Evolutionary conservation across 176 grass and related monocot genomes (phyloP), one percentile per base, ranked within the genome.

Genomic region (Triticum aestivum): DNA sequence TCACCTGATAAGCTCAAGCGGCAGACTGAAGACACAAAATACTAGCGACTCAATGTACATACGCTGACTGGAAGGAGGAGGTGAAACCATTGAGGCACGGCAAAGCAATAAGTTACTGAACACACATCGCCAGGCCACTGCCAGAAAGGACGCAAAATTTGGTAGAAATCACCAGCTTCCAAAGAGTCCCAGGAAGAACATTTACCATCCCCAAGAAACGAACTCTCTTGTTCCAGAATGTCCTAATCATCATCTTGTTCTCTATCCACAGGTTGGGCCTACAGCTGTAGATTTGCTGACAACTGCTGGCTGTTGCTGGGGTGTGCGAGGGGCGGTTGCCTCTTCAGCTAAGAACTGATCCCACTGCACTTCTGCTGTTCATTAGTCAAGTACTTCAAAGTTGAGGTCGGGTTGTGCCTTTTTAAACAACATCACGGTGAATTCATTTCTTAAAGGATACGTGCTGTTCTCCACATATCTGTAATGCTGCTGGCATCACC

Each of bases 381-480:
- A 82, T 85, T 70, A 78, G 90, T 93, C 44, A 91, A 95, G 89
- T 86, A 77, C 80, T 79, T 86, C 49, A 73, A 83, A 78, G 44
- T 85, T 42, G 42, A 87, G 44, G 44, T 76, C 58, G 76, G 63
- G n/a, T 82, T 7, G 76, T 21, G n/a, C 37, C 63, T 26, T 68
- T 79, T 66, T 51, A 77, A 77, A 88, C 24, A 87, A 82, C 4
- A 85, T 26, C 10, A 18, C 44, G 68, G 69, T 11, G 52, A 89
- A 65, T 71, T 62, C 44, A 80, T 86, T 82, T 61, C n/a, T 45
- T 15, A 88, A 81, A 94, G 92, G 92, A 99, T 99, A 96, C 97
- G 27, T 45, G 85, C 61, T 85, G 91, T 73, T 79, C 83, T 88
- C 94, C 93, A 99, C 39, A 96, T 93, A 82, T 99, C 92, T 35